These are phyloP conservation scores for Hypoxylon perforatum DNA, from an alignment of 495 filamentous ascomycete species.

Conservation along the genomic window DNA sequence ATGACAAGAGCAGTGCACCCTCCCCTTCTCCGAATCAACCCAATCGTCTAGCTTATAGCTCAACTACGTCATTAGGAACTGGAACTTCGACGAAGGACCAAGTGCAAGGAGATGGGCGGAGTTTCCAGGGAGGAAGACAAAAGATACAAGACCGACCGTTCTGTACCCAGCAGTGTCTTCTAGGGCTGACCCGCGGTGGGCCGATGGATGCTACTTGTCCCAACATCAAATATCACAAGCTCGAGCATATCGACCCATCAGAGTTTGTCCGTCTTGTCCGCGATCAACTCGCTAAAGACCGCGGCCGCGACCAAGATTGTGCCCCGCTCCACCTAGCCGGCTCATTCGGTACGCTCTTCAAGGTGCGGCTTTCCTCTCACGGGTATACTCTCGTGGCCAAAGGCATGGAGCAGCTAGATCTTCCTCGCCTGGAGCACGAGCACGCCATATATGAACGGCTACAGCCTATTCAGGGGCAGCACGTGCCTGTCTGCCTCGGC, in stretches of 20 bases:
- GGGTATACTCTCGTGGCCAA: slow-evolving; percentile 57
- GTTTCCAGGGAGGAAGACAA: too few relatives aligned
- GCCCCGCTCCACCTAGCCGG: slow-evolving; percentile 47
- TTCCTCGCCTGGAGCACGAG: slow-evolving; percentile 43
- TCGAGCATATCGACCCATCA: slow-evolving; percentile 5
- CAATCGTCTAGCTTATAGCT: too few relatives aligned
- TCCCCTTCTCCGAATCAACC: too few relatives aligned
- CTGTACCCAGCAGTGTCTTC: not conserved
- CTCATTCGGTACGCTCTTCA: slow-evolving; percentile 46
- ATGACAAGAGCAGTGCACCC: too few relatives aligned
- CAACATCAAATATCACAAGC: slow-evolving; percentile 40
- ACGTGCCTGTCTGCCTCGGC: slow-evolving; percentile 45
- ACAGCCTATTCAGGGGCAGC: slow-evolving; percentile 41
- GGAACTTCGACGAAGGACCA: too few relatives aligned
- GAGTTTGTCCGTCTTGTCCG: not conserved
- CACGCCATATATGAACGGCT: slow-evolving; percentile 50
- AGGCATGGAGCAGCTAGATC: slow-evolving; percentile 42
- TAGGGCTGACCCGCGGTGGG: slow-evolving; percentile 15
- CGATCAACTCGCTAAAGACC: slow-evolving; percentile 2
- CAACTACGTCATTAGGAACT: too few relatives aligned
- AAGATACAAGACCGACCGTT: too few relatives aligned
- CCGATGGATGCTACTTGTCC: slow-evolving; percentile 47
- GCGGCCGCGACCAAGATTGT: slow-evolving; percentile 33
- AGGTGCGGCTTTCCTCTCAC: slow-evolving; percentile 50
- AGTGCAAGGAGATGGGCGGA: too few relatives aligned